phyloP scores from a whole-genome alignment of 208 protist species.

The Wallacemonas sp. region DNA sequence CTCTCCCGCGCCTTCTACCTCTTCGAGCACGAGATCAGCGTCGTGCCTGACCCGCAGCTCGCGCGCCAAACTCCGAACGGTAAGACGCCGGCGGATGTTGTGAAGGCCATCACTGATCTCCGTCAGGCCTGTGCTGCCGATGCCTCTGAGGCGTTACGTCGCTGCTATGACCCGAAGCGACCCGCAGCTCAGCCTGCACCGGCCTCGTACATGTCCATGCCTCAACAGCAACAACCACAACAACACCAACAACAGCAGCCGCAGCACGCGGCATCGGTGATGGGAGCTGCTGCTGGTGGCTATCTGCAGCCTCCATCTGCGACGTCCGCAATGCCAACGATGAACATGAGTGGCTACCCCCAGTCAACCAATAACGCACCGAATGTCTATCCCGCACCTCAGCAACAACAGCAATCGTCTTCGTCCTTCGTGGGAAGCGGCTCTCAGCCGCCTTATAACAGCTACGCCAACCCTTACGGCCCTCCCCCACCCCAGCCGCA shows the following conservation, averaged over 20 bases:
- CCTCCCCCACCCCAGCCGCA: neutral
- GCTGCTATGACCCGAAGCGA: conserved; percentile 70
- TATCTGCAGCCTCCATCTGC: neutral
- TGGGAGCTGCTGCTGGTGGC: too few relatives aligned
- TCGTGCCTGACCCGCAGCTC: conserved; percentile 50
- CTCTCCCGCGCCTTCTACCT: conserved; percentile 82
- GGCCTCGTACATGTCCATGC: conserved; percentile 5
- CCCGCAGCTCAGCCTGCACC: conserved; percentile 16
- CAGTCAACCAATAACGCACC: neutral
- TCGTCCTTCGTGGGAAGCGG: too few relatives aligned
- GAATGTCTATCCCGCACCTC: too few relatives aligned
- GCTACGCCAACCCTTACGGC: neutral
- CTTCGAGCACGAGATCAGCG: conserved; percentile 79
- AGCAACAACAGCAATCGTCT: too few relatives aligned
- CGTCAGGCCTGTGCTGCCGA: conserved; percentile 69
- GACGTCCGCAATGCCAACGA: neutral
- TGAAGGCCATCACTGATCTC: conserved; percentile 79
- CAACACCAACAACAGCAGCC: neutral
- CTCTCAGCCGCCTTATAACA: neutral
- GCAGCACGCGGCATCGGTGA: too few relatives aligned
- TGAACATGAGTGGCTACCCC: conserved; percentile 9
- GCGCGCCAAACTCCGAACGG: conserved; percentile 55
- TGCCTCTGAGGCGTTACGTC: conserved; percentile 54
- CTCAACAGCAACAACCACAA: conserved; percentile 14
- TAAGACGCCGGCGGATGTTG: conserved; percentile 76